These are phyloP conservation scores for Aureobasidium subglaciale DNA, from an alignment of 2,329 filamentous ascomycete genomes.

Conservation along the genomic window DNA sequence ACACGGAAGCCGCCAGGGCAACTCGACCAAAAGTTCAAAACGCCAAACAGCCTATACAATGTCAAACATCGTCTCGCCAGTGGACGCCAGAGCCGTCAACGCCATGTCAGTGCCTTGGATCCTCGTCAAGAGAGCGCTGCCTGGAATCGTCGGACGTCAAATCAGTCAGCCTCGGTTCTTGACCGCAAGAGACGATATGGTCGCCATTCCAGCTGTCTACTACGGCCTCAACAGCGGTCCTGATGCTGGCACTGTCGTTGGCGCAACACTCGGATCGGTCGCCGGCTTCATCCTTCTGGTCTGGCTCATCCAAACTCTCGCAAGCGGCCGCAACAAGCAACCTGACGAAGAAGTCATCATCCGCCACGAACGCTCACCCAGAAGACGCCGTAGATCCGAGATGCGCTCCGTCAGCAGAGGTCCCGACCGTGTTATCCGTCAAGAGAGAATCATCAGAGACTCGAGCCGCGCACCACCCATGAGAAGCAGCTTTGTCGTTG, in stretches of 20 bases:
- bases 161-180: constrained; percentile 3
- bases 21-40: not conserved
- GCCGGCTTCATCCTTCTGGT: constrained; percentile 47
- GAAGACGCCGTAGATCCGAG: constrained; percentile 27
- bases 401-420: constrained; percentile 27
- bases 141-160: constrained; percentile 7
- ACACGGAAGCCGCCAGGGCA: not conserved
- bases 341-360: constrained; percentile 28
- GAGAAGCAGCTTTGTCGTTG: constrained; percentile 33
- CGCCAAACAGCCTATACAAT: not conserved
- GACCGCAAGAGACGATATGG: constrained; percentile 21
- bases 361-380: constrained; percentile 20
- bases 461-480: constrained; percentile 15
- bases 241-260: constrained; percentile 50
- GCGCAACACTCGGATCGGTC: constrained; percentile 52
- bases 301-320: constrained; percentile 43
- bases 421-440: constrained; percentile 28
- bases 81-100: not conserved
- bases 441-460: constrained; percentile 30
- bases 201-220: constrained; percentile 57
- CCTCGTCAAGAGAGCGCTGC: not conserved
- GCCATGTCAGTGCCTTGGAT: not conserved
- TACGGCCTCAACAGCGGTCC: constrained; percentile 46
- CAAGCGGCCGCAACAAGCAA: constrained; percentile 23
- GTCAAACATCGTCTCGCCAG: not conserved